Conservation (phyloP, 345 rosid species). For the Sonneratia caseolaris region DNA sequence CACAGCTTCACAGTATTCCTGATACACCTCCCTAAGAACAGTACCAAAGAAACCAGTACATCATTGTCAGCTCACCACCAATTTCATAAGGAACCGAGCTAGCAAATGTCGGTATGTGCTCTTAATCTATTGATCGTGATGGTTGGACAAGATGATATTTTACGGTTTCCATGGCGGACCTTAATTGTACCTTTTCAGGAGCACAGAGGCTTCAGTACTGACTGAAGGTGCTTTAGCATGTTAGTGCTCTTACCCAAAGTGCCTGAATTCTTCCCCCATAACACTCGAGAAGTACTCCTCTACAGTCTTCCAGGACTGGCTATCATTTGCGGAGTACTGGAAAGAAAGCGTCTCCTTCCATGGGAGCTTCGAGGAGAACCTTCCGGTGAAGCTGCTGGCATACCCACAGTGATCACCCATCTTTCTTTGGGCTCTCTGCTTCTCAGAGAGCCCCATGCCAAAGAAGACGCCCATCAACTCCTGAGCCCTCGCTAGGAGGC, state of each 20-base stretch:
- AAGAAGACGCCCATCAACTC: constrained; percentile 47
- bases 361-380: constrained; percentile 71
- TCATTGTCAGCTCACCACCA: background rate
- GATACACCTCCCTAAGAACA: constrained; percentile 30
- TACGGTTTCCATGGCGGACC: no score
- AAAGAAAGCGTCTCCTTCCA: constrained; percentile 95
- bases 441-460: constrained; percentile 34
- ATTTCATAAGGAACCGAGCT: background rate
- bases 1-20: constrained; percentile 49
- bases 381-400: constrained; percentile 76
- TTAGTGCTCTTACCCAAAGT: constrained; percentile 45
- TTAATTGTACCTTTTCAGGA: no score
- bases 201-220: background rate
- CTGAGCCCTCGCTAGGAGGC: constrained; percentile 41
- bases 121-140: no score
- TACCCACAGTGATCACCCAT: constrained; percentile 64
- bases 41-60: background rate
- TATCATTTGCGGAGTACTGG: constrained; percentile 28
- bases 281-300: constrained; percentile 33
- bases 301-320: constrained; percentile 15
- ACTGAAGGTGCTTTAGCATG: background rate
- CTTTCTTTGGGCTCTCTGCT: constrained; percentile 55
- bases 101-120: no score
- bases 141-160: no score
- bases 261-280: constrained; percentile 52